These are phyloP conservation scores for Pseudogymnoascus sp. DNA, from an alignment of 2,329 filamentous ascomycete species.

Conservation along the genomic window DNA sequence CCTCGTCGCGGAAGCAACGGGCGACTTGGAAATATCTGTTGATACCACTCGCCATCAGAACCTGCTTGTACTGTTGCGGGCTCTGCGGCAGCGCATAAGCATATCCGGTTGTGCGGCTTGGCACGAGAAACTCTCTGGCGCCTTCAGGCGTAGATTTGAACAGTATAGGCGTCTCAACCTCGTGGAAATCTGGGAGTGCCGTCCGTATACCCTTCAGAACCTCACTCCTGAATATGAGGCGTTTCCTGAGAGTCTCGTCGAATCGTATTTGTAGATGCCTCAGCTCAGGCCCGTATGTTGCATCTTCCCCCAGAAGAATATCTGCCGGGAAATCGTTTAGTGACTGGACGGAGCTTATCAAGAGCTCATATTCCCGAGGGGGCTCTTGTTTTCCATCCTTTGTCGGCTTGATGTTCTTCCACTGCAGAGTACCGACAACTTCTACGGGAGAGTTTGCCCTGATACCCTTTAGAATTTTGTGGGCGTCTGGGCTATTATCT, in stretches of 20 bases:
- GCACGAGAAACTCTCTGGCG: conserved; percentile 88
- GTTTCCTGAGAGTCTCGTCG: conserved; percentile 54
- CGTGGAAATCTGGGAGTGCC: conserved; percentile 18
- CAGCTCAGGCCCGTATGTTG: conserved; percentile 63
- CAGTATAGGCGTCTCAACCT: conserved; percentile 85
- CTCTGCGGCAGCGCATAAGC: conserved; percentile 93
- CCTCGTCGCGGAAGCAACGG: conserved; percentile 90
- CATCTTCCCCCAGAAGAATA: conserved; percentile 64
- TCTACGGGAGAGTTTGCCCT: conserved; percentile 13
- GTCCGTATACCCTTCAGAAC: conserved; percentile 25
- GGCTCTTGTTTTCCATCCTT: conserved; percentile 2
- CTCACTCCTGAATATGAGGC: conserved; percentile 61
- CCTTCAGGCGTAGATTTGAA: conserved; percentile 98
- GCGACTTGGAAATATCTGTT: conserved; percentile 85
- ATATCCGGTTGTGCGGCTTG: conserved; percentile 64
- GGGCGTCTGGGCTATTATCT: not conserved
- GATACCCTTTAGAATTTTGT: not conserved
- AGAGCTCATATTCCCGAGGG: conserved; percentile 43
- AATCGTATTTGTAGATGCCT: conserved; percentile 82
- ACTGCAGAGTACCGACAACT: conserved; percentile 11
- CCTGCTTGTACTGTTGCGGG: conserved; percentile 97
- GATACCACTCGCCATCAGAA: conserved; percentile 86
- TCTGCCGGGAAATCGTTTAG: conserved; percentile 68
- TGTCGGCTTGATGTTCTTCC: not conserved
- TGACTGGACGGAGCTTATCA: conserved; percentile 51